These are phyloP conservation scores for Phytopythium chamaehyphon DNA, from an alignment of 352 stramenopile species.

Conservation along the genomic window DNA sequence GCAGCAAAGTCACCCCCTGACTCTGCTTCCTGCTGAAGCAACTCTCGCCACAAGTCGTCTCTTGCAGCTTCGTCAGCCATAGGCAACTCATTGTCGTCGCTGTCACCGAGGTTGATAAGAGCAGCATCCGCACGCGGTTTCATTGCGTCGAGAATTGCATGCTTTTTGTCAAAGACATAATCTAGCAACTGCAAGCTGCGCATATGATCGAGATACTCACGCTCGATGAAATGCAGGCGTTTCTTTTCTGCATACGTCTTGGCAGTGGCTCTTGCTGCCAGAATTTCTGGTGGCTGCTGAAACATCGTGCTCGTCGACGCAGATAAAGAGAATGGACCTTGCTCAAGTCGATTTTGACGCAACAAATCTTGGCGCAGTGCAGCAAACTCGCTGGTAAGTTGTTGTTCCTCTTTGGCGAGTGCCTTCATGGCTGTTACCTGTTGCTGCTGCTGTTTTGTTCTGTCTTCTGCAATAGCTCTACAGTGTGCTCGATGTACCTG, in stretches of 20 bases:
- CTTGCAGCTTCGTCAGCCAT: conserved; percentile 25
- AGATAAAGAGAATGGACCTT: conserved; percentile 50
- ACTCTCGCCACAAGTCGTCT: conserved; percentile 42
- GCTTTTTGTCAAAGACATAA: conserved; percentile 64
- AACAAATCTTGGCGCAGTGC: conserved; percentile 43
- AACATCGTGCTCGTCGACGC: conserved; percentile 70
- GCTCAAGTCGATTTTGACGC: conserved; percentile 22
- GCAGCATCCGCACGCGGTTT: conserved; percentile 49
- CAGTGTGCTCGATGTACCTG: conserved; percentile 54
- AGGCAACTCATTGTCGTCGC: conserved; percentile 22
- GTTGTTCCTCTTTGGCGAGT: conserved; percentile 44
- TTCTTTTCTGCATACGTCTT: conserved; percentile 38
- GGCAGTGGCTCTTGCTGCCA: conserved; percentile 53
- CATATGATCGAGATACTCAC: conserved; percentile 62
- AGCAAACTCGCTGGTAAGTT: conserved; percentile 35
- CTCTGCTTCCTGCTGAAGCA: conserved; percentile 33
- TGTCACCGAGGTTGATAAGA: conserved; percentile 42
- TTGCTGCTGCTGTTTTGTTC: conserved; percentile 19
- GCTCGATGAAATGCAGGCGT: conserved; percentile 40
- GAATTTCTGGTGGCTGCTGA: conserved; percentile 54
- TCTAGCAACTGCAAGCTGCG: conserved; percentile 67
- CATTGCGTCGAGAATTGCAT: conserved; percentile 36
- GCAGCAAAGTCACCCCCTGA: conserved; percentile 25
- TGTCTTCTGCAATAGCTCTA: conserved; percentile 42
- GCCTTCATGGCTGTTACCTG: conserved; percentile 44